phyloP scores from a whole-genome alignment of 1,284 basidiomycete genomes.

The Amylostereum chailletii region DNA sequence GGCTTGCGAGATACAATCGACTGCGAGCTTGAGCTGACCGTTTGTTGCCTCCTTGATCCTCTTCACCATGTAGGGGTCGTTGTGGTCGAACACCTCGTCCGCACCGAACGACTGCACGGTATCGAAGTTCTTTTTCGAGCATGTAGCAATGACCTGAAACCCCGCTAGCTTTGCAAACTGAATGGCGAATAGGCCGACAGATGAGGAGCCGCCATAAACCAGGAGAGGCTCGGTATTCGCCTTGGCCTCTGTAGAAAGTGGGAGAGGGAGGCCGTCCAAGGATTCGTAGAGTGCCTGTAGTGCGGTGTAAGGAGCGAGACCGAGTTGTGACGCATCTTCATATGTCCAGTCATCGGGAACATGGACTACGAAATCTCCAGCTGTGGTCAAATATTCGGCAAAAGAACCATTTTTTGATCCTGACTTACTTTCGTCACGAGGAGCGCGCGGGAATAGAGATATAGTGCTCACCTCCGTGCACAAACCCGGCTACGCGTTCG shows the following conservation, averaged over 20 bases:
- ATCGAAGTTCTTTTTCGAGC: constrained; percentile 28
- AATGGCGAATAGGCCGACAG: constrained; percentile 33
- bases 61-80: constrained; percentile 14
- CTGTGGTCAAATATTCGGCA: neutral
- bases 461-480: neutral
- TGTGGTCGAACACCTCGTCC: constrained; percentile 27
- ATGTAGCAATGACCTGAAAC: constrained; percentile 30
- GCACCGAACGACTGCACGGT: constrained; percentile 32
- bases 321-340: constrained; percentile 20
- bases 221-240: constrained; percentile 18
- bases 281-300: constrained; percentile 24
- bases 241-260: neutral
- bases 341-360: neutral
- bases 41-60: constrained; percentile 18
- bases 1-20: constrained; percentile 15
- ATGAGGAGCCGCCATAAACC: constrained; percentile 22
- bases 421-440: neutral
- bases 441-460: neutral
- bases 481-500: neutral
- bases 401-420: neutral
- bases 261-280: neutral
- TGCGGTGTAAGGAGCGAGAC: constrained; percentile 32
- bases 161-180: constrained; percentile 33
- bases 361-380: neutral
- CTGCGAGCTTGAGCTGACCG: constrained; percentile 13